These are phyloP conservation scores for Penicillium sp. DNA, from an alignment of 2,329 filamentous ascomycete genomes.

Conservation along the genomic window DNA sequence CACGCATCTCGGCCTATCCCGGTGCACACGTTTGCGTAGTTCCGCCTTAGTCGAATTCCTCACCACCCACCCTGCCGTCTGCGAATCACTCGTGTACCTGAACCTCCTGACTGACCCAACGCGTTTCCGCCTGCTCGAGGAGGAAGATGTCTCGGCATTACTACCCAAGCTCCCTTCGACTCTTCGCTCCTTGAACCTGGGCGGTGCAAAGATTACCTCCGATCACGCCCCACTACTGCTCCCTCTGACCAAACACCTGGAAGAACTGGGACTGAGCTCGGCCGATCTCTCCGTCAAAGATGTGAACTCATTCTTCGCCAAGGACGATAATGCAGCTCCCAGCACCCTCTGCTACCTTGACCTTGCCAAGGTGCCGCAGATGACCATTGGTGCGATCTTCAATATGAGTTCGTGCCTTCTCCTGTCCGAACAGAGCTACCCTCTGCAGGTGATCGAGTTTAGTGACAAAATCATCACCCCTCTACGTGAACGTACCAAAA, in stretches of 20 bases:
- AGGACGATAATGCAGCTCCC: conserved; percentile 14
- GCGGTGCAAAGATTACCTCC: conserved; percentile 71
- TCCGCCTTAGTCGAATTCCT: conserved; percentile 72
- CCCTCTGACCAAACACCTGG: conserved; percentile 70
- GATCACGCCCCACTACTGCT: conserved; percentile 67
- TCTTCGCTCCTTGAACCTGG: conserved; percentile 74
- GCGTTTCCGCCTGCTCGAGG: conserved; percentile 71
- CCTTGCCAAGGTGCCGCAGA: conserved; percentile 68
- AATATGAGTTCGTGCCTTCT: conserved; percentile 60
- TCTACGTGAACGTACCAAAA: conserved; percentile 65
- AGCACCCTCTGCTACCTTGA: conserved; percentile 73
- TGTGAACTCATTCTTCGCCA: conserved; percentile 65
- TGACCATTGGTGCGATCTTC: conserved; percentile 63
- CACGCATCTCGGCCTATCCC: conserved; percentile 77
- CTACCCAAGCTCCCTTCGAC: conserved; percentile 68
- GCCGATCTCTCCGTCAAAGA: conserved; percentile 67
- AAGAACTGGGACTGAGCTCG: conserved; percentile 75
- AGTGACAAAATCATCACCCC: conserved; percentile 69
- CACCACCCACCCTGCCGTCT: conserved; percentile 70
- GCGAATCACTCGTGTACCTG: conserved; percentile 67
- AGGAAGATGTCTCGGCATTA: conserved; percentile 66
- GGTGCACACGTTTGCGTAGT: conserved; percentile 72
- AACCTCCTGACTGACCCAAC: conserved; percentile 74
- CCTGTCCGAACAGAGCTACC: conserved; percentile 63
- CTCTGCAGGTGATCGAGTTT: conserved; percentile 77